phyloP scores from a whole-genome alignment of 2,329 filamentous ascomycete species.

The Cladorrhinum sp. region DNA sequence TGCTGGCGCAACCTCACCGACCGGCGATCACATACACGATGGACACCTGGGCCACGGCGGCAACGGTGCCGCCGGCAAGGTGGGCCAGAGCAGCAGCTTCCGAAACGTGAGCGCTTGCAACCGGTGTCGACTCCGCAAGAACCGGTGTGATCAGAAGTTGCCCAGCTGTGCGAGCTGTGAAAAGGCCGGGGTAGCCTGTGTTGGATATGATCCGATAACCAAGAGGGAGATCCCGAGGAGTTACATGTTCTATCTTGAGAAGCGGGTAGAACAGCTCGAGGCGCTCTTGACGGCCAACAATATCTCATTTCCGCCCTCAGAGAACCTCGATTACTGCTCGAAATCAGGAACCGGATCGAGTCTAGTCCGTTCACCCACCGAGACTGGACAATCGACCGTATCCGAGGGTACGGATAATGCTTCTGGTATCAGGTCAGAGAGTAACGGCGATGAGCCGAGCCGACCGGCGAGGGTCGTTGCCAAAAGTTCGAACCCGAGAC shows the following conservation, averaged over 20 bases:
- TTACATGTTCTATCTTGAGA: conserved; percentile 94
- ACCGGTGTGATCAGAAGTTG: conserved; percentile 88
- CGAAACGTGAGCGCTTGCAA: conserved; percentile 94
- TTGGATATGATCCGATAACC: conserved; percentile 94
- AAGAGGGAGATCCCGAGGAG: conserved; percentile 92
- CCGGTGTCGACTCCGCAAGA: conserved; percentile 86
- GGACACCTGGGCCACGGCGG: conserved; percentile 31
- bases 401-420: conserved; percentile 28
- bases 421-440: conserved; percentile 36
- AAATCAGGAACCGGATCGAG: conserved; percentile 42
- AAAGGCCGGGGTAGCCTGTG: conserved; percentile 87
- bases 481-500: conserved; percentile 49
- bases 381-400: conserved; percentile 32
- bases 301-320: conserved; percentile 68
- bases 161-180: conserved; percentile 89
- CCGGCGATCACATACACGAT: conserved; percentile 34
- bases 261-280: conserved; percentile 79
- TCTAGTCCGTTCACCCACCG: conserved; percentile 34
- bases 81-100: conserved; percentile 64
- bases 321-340: conserved; percentile 64
- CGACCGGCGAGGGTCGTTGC: conserved; percentile 65
- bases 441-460: conserved; percentile 53
- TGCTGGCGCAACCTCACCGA: conserved; percentile 32
- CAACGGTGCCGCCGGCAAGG: conserved; percentile 38
- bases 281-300: conserved; percentile 65